Evolutionary conservation across 1,284 basidiomycete genomes (phyloP).

Genomic region (Golubevia sp.): DNA sequence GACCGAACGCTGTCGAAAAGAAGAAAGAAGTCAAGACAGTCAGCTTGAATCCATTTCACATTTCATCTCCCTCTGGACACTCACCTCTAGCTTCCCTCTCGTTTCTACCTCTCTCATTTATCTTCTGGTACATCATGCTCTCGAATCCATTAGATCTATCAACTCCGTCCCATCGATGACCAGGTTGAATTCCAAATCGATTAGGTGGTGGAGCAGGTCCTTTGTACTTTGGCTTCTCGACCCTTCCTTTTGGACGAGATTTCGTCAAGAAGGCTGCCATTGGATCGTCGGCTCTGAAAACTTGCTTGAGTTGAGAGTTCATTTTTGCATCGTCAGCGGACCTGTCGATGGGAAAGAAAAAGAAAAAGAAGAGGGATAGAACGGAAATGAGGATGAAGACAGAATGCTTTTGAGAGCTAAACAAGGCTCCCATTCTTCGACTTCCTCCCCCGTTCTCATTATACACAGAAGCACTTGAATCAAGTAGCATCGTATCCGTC

Average conservation of each 20-base stretch:
- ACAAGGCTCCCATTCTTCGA: no score
- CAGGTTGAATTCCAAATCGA: constrained; percentile 49
- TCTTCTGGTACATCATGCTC: constrained; percentile 25
- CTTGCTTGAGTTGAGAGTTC: constrained; percentile 29
- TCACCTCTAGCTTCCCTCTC: constrained; percentile 22
- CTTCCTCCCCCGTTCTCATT: no score
- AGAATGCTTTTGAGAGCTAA: no score
- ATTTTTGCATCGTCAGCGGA: constrained; percentile 35
- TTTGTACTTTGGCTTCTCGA: constrained; percentile 40
- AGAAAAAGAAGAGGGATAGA: neutral
- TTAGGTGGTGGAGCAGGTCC: constrained; percentile 50
- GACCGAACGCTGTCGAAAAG: constrained; percentile 16
- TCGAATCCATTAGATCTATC: constrained; percentile 58
- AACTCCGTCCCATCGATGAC: constrained; percentile 59
- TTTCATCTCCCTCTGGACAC: neutral
- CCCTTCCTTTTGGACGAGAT: constrained; percentile 10
- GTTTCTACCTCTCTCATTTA: constrained; percentile 13
- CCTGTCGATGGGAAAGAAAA: constrained; percentile 9
- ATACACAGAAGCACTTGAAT: no score
- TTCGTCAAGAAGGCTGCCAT: constrained; percentile 47
- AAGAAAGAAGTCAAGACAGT: no score
- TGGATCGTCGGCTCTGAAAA: constrained; percentile 41
- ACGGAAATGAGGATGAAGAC: neutral
- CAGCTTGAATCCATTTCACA: no score
- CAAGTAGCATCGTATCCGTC: no score